Evolutionary conservation across 768 basidiomycete species (phyloP).

Genomic region (Ephemerocybe angulata): DNA sequence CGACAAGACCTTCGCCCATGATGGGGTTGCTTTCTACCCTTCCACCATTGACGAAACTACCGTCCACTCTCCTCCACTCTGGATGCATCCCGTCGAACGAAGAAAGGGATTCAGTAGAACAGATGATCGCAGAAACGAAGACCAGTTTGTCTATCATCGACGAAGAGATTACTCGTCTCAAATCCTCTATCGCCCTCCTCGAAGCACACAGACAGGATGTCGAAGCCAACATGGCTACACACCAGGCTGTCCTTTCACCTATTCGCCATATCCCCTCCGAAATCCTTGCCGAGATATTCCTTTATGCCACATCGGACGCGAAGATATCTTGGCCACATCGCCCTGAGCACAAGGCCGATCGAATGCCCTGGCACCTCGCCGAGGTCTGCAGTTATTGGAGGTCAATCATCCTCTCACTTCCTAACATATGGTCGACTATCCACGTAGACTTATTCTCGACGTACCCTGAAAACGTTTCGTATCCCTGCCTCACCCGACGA

Average conservation of each 20-base stretch:
- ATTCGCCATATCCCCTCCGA: conserved; percentile 22
- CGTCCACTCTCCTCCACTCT: conserved; percentile 13
- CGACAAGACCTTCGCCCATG: neutral
- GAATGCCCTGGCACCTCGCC: conserved; percentile 21
- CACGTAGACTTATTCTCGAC: conserved; percentile 19
- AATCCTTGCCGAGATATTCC: conserved; percentile 23
- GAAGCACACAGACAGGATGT: conserved; percentile 11
- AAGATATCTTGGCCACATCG: conserved; percentile 15
- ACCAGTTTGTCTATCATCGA: conserved; percentile 7
- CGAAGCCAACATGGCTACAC: conserved; percentile 2
- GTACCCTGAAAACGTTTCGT: too few relatives aligned
- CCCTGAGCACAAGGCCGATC: neutral
- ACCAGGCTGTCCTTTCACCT: conserved; percentile 19
- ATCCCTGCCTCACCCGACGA: too few relatives aligned
- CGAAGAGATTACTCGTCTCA: conserved; percentile 14
- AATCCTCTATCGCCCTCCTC: conserved; percentile 11
- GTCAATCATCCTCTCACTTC: conserved; percentile 19
- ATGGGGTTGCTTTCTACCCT: neutral
- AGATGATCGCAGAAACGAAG: conserved; percentile 9
- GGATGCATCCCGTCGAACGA: conserved; percentile 15
- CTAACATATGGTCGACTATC: conserved; percentile 21
- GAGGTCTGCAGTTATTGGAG: conserved; percentile 27
- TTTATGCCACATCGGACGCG: conserved; percentile 12
- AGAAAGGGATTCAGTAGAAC: conserved; percentile 11
- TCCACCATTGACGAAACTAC: neutral